A percentile compares a stretch with the other conserved stretches of the same genome.
Conservation (phyloP, 345 rosid genomes). For the Aegle marmelos region DNA sequence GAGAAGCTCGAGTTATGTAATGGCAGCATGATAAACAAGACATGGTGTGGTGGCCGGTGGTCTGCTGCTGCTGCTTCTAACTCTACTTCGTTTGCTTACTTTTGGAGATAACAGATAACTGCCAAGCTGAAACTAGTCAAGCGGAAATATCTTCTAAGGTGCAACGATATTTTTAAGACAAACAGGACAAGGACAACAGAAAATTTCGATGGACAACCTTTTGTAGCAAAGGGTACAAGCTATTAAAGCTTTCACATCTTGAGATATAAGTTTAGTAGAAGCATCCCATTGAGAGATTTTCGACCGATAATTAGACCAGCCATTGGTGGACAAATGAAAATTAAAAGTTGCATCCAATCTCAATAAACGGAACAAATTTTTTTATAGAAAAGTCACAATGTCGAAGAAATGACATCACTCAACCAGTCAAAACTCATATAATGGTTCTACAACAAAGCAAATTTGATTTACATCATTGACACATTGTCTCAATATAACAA, state of each 20-base stretch:
- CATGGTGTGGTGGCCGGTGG: conserved; percentile 23
- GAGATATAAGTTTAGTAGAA: too few relatives aligned
- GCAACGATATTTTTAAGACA: neutral
- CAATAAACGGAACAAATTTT: too few relatives aligned
- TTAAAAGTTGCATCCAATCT: too few relatives aligned
- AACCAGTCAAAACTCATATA: too few relatives aligned
- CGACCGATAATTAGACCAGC: too few relatives aligned
- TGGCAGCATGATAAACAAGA: conserved; percentile 29
- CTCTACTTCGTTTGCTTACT: neutral
- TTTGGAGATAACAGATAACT: neutral
- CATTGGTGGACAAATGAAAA: too few relatives aligned
- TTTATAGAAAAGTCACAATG: too few relatives aligned
- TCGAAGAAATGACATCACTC: too few relatives aligned
- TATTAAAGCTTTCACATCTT: neutral
- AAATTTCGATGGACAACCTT: neutral
- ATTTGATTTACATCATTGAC: neutral
- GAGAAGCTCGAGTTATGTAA: conserved; percentile 23
- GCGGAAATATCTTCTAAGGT: neutral
- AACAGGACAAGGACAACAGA: too few relatives aligned
- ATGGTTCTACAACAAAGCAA: neutral
- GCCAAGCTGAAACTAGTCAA: neutral
- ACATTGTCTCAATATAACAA: neutral
- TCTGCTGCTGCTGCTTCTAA: neutral
- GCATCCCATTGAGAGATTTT: too few relatives aligned
- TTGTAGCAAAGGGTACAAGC: neutral